A percentile compares a stretch with the other conserved stretches of the same genome.
Conservation (phyloP, 768 basidiomycete genomes). For the Rhodotorula sphaerocarpa region DNA sequence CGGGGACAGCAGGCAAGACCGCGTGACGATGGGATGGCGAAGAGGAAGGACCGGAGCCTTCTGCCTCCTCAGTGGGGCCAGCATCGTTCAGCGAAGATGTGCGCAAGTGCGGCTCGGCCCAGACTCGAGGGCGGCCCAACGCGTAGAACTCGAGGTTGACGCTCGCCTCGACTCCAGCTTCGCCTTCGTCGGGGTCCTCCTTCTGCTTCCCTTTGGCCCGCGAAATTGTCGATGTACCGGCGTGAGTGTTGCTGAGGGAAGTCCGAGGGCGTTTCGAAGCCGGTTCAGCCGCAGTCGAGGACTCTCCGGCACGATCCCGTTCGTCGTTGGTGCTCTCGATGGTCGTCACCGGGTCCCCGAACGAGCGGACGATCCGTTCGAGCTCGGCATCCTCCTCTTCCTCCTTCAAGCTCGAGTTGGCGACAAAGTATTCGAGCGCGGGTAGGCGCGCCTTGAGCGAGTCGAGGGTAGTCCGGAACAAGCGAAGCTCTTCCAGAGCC, state of each 20-base stretch:
- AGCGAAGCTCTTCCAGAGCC: conserved; percentile 24
- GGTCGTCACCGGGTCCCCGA: conserved; percentile 20
- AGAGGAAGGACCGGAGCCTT: too few relatives aligned
- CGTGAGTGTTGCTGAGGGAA: background rate
- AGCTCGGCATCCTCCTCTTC: conserved; percentile 17
- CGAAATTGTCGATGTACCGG: too few relatives aligned
- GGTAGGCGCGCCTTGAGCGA: conserved; percentile 24
- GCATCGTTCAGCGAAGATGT: background rate
- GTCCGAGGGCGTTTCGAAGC: background rate
- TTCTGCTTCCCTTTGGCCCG: conserved; percentile 4
- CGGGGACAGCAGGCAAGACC: conserved; percentile 1
- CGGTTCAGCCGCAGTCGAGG: background rate
- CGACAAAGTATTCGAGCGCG: conserved; percentile 25
- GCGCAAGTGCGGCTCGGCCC: conserved; percentile 9
- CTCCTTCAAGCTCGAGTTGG: conserved; percentile 5
- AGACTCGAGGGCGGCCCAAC: conserved; percentile 16
- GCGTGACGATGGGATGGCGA: conserved; percentile 12
- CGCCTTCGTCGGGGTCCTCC: conserved; percentile 22
- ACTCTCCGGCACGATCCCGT: background rate
- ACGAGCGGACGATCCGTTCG: conserved; percentile 13
- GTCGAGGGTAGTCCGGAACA: conserved; percentile 31
- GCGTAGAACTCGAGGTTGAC: conserved; percentile 29
- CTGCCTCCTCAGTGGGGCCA: background rate
- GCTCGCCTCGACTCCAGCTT: conserved; percentile 20
- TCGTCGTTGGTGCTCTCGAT: background rate